Base-by-base conservation (phyloP, 495 filamentous ascomycete genomes). In the Aspergillus kassunensis region DNA sequence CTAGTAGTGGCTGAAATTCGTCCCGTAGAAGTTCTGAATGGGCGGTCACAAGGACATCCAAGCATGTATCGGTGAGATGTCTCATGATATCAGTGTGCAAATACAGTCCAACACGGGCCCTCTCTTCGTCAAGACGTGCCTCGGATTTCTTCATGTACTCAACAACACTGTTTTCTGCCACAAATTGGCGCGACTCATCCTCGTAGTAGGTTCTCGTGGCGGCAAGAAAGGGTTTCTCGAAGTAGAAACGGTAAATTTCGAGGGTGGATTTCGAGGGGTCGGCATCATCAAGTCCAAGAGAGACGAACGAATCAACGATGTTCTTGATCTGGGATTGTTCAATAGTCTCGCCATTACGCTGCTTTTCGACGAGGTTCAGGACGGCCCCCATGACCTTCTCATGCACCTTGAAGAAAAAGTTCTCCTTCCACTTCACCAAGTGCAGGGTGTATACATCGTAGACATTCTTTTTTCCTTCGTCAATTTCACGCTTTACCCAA, bases 111-210 rank as follows among this genome's bases (percentile, higher is more conserved):
- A 97, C 95, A 30, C 92, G 90, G 53, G 90, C 87, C 70, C 96
- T 95, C 70, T 99, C 93, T 68, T 99, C 93, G 2, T 86, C 78
- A 39, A 99, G 70, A n/a, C 93, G 84, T 16, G 84, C 71, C 69
- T 97, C 95, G 13, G 93, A 95, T 76, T 99, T 99, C 78, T 97
- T 97, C 95, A 97, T 97, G 70, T 97, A 99, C 63, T 99, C 93
- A 24, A 99, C 91, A 6, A 97, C 91, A 57, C 88, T 96, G 62
- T 99, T 99, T 64, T 97, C 92, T 7, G 90, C 86, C 9, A 97
- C 84, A 63, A 97, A 99, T 59, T 88, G 86, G 53, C 90, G 87
- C 47, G 91, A 97, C 64, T 99, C 93, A 34, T 86, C 85, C 55
- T 91, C 79, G 65, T 97, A 99, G 69, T 96, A 97, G 6, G 70